Base-by-base conservation (phyloP, 2,329 filamentous ascomycete genomes). In the Clonostachys rhizophaga region DNA sequence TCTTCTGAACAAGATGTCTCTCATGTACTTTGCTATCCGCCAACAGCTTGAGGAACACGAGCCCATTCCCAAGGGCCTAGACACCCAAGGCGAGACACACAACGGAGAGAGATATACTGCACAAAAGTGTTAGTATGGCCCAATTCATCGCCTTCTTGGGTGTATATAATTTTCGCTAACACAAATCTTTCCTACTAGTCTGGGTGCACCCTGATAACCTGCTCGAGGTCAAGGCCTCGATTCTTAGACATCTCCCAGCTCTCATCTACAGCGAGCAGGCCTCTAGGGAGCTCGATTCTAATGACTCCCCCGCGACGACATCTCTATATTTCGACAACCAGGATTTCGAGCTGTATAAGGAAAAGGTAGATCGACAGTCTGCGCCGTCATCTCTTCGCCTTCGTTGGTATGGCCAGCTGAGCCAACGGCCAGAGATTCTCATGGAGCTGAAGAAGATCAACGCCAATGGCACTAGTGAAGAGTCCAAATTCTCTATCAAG, bases 171-270 rank as follows among this genome's bases (percentile, higher is more conserved):
- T 30, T 20, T 30, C 51, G 52, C 60, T 74, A 59, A 75, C 47
- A 43, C 47, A 20, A 30, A 10, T 30, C 2, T 30, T 30, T 30
- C 24, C 42, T 47, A 33, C 8, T 47, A 87, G 84, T 96, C 72
- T 99, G 94, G 94, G 86, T 99, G 6, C 94, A 99, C 65, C 81
- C 84, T 34, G 94, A 99, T 59, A 97, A 99, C 68, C 75, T 97
- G 30, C 83, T 97, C 55, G 94, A 99, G 71, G 90, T 97, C 64
- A 96, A 97, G 77, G 97, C 94, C 6, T 84, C 90, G 59, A 95
- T 99, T 51, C 80, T 97, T 34, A 89, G 94, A 52, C 89, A 89
- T 49, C 78, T 99, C 18, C 94, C 94, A 1, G 84, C 95, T 33
- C 83, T 99, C 14, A 86, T 99, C 18, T 99, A 96, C 69, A 96